Evolutionary conservation across 371 early-diverging fungal species (phyloP), one percentile per base, ranked within the genome.

Genomic region (Lichtheimia ramosa): DNA sequence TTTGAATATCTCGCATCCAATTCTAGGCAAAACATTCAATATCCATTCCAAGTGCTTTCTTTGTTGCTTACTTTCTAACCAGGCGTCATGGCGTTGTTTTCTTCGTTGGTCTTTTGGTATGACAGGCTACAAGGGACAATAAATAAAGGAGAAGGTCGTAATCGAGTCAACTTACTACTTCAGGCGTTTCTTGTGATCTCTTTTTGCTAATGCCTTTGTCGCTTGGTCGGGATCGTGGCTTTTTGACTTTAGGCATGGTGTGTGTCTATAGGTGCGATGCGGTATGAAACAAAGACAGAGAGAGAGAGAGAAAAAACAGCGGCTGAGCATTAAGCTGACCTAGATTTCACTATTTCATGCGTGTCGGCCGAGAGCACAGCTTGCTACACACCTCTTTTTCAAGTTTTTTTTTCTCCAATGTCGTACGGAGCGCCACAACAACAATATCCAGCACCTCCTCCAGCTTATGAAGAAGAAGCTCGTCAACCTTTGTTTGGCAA

Each of bases 21-120:
- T 56, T 84, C 84, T 84, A 64, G n/a, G n/a, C n/a, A n/a, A n/a
- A 25, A 25, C 25, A 25, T 34, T 34, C 34, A 8, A 5, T 34
- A n/a, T n/a, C n/a, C 20, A 20, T 43, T 18, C 40, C n/a, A 0
- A 21, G 16, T 12, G 13, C 24, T 41, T 54, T 18, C 8, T 39
- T 28, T 18, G 20, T 24, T 58, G n/a, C 74, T 58, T 79, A 83
- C 83, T 85, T 43, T 81, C 77, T 23, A 85, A 68, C 83, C 83
- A 85, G 12, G 76, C 79, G 48, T 83, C 80, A 61, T 85, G 83
- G 15, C 83, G 73, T 53, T 71, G 51, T 46, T 83, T 85, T 68
- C 79, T 79, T 57, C 82, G 83, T 46, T 71, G 65, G 16, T 73
- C 63, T 62, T 83, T 83, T 42, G 70, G 77, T 34, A 34, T 34